A percentile compares a stretch with the other conserved stretches of the same genome.
Conservation (phyloP, 805 yeast species). For the Barnettozyma pratensis region DNA sequence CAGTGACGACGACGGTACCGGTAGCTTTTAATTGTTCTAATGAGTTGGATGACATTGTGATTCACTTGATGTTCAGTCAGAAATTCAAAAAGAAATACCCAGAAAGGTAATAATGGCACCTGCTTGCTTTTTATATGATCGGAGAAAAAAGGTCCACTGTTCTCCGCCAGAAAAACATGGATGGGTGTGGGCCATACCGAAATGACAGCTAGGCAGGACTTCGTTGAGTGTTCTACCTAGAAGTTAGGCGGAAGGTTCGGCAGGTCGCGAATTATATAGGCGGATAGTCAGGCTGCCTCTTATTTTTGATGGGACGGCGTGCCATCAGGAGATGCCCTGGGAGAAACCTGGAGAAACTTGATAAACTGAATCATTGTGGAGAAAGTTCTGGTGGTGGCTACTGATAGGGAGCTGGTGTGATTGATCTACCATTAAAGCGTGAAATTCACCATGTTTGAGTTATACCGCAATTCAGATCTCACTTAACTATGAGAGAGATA, state of each 20-base stretch:
- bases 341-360: too few species aligned
- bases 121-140: slow-evolving; percentile 1
- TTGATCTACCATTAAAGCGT: too few species aligned
- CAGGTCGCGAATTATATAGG: too few species aligned
- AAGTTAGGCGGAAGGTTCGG: not conserved
- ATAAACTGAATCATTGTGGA: too few species aligned
- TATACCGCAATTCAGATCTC: too few species aligned
- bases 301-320: too few species aligned
- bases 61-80: not conserved
- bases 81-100: not conserved
- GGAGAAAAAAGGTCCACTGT: slow-evolving; percentile 9
- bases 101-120: not conserved
- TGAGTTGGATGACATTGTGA: slow-evolving; percentile 48
- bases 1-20: slow-evolving; percentile 96
- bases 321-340: too few species aligned
- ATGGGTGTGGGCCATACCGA: not conserved
- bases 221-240: not conserved
- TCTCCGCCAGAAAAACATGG: slow-evolving; percentile 8
- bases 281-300: too few species aligned
- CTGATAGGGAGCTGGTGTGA: too few species aligned
- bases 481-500: too few species aligned
- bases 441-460: too few species aligned
- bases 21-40: slow-evolving; percentile 90
- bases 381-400: too few species aligned
- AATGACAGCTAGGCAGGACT: not conserved